These are phyloP conservation scores for Metarhizium rileyi DNA, from an alignment of 2,329 filamentous ascomycete genomes.

Conservation along the genomic window DNA sequence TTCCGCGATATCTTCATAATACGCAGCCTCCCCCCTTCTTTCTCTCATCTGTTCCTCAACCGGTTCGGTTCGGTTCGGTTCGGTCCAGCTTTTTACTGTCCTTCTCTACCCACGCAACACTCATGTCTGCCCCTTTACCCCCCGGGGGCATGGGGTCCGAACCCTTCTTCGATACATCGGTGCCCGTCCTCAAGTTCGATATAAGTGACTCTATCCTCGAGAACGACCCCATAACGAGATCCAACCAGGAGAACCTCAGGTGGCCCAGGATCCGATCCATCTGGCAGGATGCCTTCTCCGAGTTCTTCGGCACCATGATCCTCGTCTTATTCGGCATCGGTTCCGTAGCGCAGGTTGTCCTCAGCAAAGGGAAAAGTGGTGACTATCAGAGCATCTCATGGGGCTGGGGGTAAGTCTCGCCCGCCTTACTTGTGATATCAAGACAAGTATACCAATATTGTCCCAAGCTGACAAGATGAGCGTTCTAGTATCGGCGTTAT, in stretches of 20 bases:
- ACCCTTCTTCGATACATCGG: conserved; percentile 22
- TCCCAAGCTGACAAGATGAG: not conserved
- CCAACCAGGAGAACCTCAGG: conserved; percentile 16
- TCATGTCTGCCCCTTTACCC: conserved; percentile 19
- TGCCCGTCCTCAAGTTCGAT: conserved; percentile 19
- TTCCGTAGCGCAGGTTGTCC: conserved; percentile 58
- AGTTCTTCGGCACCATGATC: conserved; percentile 60
- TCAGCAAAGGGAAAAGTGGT: conserved; percentile 41
- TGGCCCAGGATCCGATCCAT: conserved; percentile 45
- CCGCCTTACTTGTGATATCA: too few species aligned
- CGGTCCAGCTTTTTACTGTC: too few species aligned
- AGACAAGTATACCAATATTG: too few species aligned
- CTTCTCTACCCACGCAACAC: not conserved
- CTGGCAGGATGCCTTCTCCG: conserved; percentile 50
- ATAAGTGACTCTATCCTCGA: conserved; percentile 15
- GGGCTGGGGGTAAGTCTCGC: conserved; percentile 36
- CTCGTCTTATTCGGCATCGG: conserved; percentile 61
- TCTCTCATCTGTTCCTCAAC: too few species aligned
- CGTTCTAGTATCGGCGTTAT: conserved; percentile 48
- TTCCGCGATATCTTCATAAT: too few species aligned
- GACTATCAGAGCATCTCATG: conserved; percentile 39
- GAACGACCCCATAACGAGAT: conserved; percentile 14
- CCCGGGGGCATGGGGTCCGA: conserved; percentile 23
- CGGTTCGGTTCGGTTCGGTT: too few species aligned
- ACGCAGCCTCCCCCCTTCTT: too few species aligned